phyloP scores from a whole-genome alignment of 495 filamentous ascomycete species.

The Penicillium canariense region DNA sequence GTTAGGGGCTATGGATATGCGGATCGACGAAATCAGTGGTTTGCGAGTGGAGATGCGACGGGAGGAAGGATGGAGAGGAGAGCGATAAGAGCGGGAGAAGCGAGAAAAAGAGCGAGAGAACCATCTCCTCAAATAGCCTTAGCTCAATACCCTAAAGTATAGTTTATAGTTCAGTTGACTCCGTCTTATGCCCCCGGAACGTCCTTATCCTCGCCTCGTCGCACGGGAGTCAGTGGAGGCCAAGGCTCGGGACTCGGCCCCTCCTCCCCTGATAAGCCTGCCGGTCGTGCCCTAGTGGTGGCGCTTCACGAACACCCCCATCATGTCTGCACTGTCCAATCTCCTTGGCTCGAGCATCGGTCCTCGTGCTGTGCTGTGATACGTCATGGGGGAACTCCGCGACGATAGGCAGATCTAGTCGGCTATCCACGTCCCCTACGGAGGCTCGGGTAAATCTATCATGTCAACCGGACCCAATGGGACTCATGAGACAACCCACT shows the following conservation, averaged over 20 bases:
- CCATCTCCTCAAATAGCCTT: too few relatives aligned
- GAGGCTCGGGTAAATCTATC: background rate
- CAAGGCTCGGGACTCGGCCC: background rate
- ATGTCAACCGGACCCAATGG: background rate
- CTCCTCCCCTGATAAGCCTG: constrained; percentile 3
- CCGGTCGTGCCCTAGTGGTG: background rate
- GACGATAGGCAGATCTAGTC: too few relatives aligned
- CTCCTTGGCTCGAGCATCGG: background rate
- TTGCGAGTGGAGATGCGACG: constrained; percentile 10
- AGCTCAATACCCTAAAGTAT: too few relatives aligned
- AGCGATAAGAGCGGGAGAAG: too few relatives aligned
- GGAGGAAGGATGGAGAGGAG: constrained; percentile 2
- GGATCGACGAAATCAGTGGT: constrained; percentile 26
- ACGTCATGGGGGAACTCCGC: background rate
- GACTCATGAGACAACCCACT: background rate
- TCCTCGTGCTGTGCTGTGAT: background rate
- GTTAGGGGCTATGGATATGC: constrained; percentile 13
- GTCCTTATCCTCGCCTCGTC: too few relatives aligned
- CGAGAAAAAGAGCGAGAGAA: too few relatives aligned
- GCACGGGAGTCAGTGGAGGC: too few relatives aligned
- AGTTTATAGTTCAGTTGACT: too few relatives aligned
- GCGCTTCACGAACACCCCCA: constrained; percentile 2
- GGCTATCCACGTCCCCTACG: too few relatives aligned
- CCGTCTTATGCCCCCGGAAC: too few relatives aligned
- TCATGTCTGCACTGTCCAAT: background rate